These are phyloP conservation scores for Venturia oleaginea DNA, from an alignment of 2,329 filamentous ascomycete genomes.

Conservation along the genomic window DNA sequence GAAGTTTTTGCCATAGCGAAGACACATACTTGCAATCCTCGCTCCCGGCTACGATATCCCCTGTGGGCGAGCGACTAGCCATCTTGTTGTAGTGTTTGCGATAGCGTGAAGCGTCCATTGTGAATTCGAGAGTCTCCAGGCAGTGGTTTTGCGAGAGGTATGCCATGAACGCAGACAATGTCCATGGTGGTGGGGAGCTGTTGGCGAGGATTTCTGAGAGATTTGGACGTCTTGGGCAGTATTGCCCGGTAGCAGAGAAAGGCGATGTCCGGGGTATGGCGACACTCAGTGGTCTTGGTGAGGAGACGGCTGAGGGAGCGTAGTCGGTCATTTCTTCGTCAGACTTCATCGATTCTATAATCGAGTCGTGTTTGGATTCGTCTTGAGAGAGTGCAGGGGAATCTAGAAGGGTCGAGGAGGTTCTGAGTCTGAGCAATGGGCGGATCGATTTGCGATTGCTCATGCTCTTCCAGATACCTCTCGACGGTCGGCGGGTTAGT, in stretches of 20 bases:
- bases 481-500: background rate
- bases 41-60: constrained; percentile 41
- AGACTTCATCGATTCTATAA: constrained; percentile 37
- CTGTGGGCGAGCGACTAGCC: constrained; percentile 41
- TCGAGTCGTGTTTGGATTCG: constrained; percentile 11
- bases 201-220: constrained; percentile 84
- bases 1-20: constrained; percentile 76
- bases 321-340: constrained; percentile 40
- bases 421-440: constrained; percentile 7
- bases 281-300: constrained; percentile 41
- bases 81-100: constrained; percentile 55
- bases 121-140: constrained; percentile 92
- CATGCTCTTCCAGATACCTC: constrained; percentile 16
- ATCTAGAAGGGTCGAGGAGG: constrained; percentile 4
- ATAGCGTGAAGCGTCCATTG: constrained; percentile 85
- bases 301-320: constrained; percentile 24
- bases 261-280: constrained; percentile 33
- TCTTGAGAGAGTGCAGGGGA: constrained; percentile 6
- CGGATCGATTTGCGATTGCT: constrained; percentile 11
- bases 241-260: constrained; percentile 35
- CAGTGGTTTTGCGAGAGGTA: constrained; percentile 97
- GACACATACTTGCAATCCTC: constrained; percentile 61
- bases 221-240: constrained; percentile 56
- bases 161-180: constrained; percentile 85
- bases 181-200: constrained; percentile 78